These are phyloP conservation scores for Discostella stelligera DNA, from an alignment of 352 stramenopile species.

Conservation along the genomic window DNA sequence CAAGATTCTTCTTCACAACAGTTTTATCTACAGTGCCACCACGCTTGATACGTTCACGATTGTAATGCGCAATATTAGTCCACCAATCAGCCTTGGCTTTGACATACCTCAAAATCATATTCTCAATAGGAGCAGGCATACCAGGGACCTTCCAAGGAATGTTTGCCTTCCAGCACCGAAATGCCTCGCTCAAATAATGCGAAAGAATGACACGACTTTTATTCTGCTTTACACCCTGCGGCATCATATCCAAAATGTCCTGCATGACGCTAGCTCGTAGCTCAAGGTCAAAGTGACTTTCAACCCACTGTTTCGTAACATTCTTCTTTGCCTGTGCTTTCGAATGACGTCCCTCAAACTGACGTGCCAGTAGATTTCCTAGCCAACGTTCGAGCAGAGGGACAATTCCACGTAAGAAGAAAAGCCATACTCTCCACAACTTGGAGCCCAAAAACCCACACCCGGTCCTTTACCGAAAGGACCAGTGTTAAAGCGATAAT, in stretches of 20 bases:
- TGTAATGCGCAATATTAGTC: constrained; percentile 99
- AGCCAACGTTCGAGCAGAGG: constrained; percentile 98
- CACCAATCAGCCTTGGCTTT: constrained; percentile 98
- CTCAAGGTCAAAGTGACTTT: constrained; percentile 99
- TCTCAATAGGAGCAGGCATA: constrained; percentile 98
- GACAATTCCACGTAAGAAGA: constrained; percentile 98
- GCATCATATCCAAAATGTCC: constrained; percentile 99
- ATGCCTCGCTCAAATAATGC: constrained; percentile 98
- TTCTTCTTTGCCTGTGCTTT: constrained; percentile 99
- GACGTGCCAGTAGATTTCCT: constrained; percentile 96
- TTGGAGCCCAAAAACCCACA: constrained; percentile 98
- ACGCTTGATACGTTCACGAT: constrained; percentile 98
- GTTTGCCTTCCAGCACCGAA: constrained; percentile 95
- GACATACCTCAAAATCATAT: constrained; percentile 99
- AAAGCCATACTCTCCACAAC: constrained; percentile 99
- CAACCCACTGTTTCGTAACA: constrained; percentile 99
- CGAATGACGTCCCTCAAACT: constrained; percentile 98
- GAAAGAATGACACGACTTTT: constrained; percentile 98
- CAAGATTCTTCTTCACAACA: constrained; percentile 99
- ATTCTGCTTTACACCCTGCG: constrained; percentile 98
- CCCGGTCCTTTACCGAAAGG: constrained; percentile 98
- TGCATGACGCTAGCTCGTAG: constrained; percentile 99
- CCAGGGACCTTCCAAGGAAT: constrained; percentile 99
- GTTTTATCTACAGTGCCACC: constrained; percentile 99
- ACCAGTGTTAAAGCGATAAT: constrained; percentile 99